These are phyloP conservation scores for Nepenthes mirabilis DNA, from an alignment of 148 eudicot genomes.

Conservation along the genomic window DNA sequence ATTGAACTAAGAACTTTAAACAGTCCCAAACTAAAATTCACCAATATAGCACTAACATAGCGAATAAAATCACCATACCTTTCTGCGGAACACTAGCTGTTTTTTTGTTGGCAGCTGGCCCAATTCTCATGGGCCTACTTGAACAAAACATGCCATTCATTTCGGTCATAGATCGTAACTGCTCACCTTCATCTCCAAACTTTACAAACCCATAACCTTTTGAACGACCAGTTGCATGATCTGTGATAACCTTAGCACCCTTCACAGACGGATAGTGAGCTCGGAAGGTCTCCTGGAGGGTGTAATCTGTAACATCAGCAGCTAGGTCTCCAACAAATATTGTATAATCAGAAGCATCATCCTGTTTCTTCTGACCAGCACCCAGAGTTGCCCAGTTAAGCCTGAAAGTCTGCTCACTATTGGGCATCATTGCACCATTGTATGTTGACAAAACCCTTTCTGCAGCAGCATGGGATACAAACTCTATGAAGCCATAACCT, in stretches of 20 bases:
- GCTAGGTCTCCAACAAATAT: constrained; percentile 97
- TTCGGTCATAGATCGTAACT: constrained; percentile 81
- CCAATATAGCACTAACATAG: background rate
- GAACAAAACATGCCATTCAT: constrained; percentile 83
- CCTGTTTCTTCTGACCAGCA: constrained; percentile 79
- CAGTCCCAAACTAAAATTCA: background rate
- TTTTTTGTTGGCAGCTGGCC: constrained; percentile 90
- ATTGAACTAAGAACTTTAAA: constrained; percentile 14
- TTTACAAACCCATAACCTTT: constrained; percentile 98
- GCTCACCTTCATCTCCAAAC: constrained; percentile 89
- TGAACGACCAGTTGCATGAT: constrained; percentile 70
- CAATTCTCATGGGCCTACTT: constrained; percentile 84
- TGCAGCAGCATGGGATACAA: constrained; percentile 70
- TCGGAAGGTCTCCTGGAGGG: constrained; percentile 79
- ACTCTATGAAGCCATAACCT: constrained; percentile 92
- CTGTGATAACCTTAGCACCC: constrained; percentile 93
- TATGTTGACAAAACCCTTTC: constrained; percentile 50
- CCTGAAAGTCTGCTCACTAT: constrained; percentile 62
- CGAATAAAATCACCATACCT: constrained; percentile 29
- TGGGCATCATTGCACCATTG: constrained; percentile 77
- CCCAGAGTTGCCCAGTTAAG: constrained; percentile 92
- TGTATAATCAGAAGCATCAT: constrained; percentile 67
- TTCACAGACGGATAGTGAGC: constrained; percentile 61
- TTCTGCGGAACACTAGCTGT: constrained; percentile 47
- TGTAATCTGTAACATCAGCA: constrained; percentile 77